These are phyloP conservation scores for Cubamyces sp. DNA, from an alignment of 768 basidiomycete genomes.

Conservation along the genomic window DNA sequence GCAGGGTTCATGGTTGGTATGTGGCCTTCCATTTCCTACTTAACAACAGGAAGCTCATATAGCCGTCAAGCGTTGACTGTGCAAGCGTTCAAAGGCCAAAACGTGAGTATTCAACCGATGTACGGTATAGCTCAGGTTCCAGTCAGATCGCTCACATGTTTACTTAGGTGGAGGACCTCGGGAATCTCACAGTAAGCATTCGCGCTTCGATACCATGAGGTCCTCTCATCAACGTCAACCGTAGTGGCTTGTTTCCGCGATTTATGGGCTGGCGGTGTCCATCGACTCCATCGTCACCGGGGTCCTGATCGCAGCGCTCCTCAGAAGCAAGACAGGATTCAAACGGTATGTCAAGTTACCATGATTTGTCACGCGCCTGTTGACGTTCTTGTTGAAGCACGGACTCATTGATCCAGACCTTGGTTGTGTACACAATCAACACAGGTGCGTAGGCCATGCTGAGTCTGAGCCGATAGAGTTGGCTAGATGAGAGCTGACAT, in stretches of 20 bases:
- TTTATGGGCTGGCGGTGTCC: not conserved
- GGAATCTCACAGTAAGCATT: not conserved
- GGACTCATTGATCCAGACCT: constrained; percentile 3
- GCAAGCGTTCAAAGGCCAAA: not conserved
- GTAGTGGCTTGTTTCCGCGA: not conserved
- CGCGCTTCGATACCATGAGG: not conserved
- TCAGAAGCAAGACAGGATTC: not conserved
- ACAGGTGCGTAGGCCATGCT: not conserved
- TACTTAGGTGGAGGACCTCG: not conserved
- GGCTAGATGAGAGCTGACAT: no score
- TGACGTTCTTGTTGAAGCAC: not conserved
- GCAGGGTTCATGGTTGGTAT: constrained; percentile 5
- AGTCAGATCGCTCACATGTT: no score
- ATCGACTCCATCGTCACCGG: not conserved
- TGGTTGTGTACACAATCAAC: not conserved
- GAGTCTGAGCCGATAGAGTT: no score
- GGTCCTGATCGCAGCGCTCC: not conserved
- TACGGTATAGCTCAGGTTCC: no score
- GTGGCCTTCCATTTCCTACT: not conserved
- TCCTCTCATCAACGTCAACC: not conserved
- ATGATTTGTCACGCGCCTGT: not conserved
- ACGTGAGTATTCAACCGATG: not conserved
- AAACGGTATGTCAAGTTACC: not conserved
- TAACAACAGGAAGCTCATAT: not conserved
- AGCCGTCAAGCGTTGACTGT: not conserved